Percentiles rank a stretch among this genome's conserved stretches.
Conservation (phyloP, 176 grass and related monocot species). For the Oryza longistaminata region DNA sequence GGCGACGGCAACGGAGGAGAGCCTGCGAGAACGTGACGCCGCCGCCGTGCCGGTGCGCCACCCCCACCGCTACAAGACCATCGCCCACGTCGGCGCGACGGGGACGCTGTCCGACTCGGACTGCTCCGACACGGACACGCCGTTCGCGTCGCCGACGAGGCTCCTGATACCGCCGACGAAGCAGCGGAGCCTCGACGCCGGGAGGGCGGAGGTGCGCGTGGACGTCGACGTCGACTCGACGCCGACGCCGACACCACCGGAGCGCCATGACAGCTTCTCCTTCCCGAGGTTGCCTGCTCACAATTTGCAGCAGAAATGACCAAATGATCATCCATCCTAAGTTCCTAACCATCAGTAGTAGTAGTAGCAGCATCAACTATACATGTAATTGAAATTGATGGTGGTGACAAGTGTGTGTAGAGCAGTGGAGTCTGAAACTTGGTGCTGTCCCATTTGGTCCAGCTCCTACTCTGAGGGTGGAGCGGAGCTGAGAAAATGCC, state of each 20-base stretch:
- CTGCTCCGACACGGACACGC: conserved; percentile 36
- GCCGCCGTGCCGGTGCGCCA: conserved; percentile 32
- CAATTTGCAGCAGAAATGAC: conserved; percentile 31
- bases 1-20: background rate
- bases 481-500: no score
- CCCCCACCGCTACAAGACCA: conserved; percentile 58
- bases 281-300: conserved; percentile 37
- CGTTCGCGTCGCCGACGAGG: conserved; percentile 38
- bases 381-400: no score
- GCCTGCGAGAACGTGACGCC: background rate
- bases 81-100: conserved; percentile 43
- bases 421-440: no score
- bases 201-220: conserved; percentile 24
- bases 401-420: no score
- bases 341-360: background rate
- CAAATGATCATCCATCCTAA: conserved; percentile 6
- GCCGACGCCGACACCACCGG: background rate
- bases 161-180: conserved; percentile 41
- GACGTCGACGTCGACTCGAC: conserved; percentile 31
- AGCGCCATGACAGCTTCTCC: conserved; percentile 54
- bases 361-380: background rate
- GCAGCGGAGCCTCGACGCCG: conserved; percentile 40
- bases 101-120: conserved; percentile 52
- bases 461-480: no score
- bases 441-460: no score